These are phyloP conservation scores for Brassica balearica DNA, from an alignment of 441 rosid species.

Conservation along the genomic window DNA sequence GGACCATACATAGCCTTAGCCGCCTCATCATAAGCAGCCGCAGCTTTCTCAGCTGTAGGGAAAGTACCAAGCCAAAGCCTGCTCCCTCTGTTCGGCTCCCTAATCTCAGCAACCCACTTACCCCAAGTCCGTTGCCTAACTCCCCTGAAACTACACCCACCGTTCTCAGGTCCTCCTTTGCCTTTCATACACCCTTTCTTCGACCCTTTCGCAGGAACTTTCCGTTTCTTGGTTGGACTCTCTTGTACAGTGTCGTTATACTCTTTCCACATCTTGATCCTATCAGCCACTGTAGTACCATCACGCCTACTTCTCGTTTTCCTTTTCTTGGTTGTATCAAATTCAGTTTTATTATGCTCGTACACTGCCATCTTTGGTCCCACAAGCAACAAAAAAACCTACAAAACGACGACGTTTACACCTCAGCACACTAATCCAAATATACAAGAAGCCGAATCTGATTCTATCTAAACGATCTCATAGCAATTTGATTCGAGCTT, in stretches of 20 bases:
- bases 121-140: constrained; percentile 94
- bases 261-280: constrained; percentile 60
- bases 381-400: constrained; percentile 25
- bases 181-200: constrained; percentile 88
- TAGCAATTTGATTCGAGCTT: background rate
- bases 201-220: constrained; percentile 72
- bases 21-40: constrained; percentile 77
- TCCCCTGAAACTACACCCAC: constrained; percentile 62
- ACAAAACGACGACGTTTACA: background rate
- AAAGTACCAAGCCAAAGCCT: constrained; percentile 91
- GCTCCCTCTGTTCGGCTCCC: constrained; percentile 73
- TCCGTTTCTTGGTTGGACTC: constrained; percentile 39
- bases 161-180: constrained; percentile 84
- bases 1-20: constrained; percentile 76
- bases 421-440: constrained; percentile 5
- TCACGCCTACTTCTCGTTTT: constrained; percentile 45
- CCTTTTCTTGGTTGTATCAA: constrained; percentile 48
- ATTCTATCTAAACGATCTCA: background rate
- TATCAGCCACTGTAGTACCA: constrained; percentile 56
- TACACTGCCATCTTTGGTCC: constrained; percentile 24
- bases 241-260: constrained; percentile 46
- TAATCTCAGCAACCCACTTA: constrained; percentile 90
- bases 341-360: background rate
- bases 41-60: constrained; percentile 74
- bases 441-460: background rate